Evolutionary conservation across 257 asterid species (phyloP).

Genomic region (Cynanchum wilfordii): DNA sequence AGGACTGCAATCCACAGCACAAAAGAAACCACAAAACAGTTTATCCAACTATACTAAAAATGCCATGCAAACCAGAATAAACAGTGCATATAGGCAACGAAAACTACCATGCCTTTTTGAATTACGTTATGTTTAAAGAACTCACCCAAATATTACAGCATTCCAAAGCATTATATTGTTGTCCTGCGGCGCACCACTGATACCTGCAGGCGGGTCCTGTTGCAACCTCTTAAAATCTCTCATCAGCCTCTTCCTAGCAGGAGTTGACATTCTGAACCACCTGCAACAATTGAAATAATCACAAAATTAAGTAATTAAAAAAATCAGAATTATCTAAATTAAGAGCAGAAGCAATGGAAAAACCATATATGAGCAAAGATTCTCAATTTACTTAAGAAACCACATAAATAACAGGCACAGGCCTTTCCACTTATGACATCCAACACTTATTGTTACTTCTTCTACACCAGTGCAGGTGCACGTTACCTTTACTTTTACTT

Average conservation of each 20-base stretch:
- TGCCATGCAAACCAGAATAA: conserved; percentile 11
- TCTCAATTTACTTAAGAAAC: not conserved
- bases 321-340: not conserved
- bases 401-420: not conserved
- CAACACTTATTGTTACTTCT: not conserved
- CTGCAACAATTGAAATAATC: conserved; percentile 14
- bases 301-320: not conserved
- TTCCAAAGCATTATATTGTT: conserved; percentile 80
- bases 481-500: not conserved
- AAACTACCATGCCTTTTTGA: conserved; percentile 1
- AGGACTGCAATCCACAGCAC: conserved; percentile 58
- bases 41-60: conserved; percentile 25
- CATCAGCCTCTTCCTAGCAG: conserved; percentile 78
- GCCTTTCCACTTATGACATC: not conserved
- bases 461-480: not conserved
- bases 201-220: conserved; percentile 80
- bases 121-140: conserved; percentile 5
- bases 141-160: conserved; percentile 77
- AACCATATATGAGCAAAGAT: not conserved
- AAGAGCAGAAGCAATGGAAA: not conserved
- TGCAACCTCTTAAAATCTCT: conserved; percentile 80
- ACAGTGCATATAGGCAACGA: not conserved
- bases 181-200: conserved; percentile 76
- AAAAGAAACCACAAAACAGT: conserved; percentile 26
- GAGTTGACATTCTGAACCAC: conserved; percentile 55